Percentiles rank a stretch among this genome's conserved stretches.
Evolutionary conservation across 441 rosid species (phyloP).

Genomic region (Arabidopsis hybrid): DNA sequence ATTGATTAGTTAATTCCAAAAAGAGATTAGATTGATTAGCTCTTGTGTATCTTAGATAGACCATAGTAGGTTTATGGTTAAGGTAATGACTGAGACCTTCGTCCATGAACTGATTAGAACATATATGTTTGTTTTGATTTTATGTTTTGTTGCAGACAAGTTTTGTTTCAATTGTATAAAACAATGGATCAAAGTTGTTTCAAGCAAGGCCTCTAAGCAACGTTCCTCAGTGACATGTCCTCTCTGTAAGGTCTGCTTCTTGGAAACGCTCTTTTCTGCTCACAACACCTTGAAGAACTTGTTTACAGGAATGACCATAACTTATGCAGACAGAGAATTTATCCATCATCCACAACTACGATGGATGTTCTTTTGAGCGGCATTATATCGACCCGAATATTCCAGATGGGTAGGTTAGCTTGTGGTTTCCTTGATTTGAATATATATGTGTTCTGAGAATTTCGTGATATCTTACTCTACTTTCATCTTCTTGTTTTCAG

Average conservation of each 20-base stretch:
- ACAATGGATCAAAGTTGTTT: constrained; percentile 80
- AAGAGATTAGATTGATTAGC: too few relatives aligned
- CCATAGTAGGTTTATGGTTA: not conserved
- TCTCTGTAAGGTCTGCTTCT: constrained; percentile 79
- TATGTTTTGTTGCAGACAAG: constrained; percentile 66
- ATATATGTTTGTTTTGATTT: not conserved
- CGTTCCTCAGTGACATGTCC: constrained; percentile 78
- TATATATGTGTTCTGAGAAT: not conserved
- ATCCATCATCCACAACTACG: constrained; percentile 73
- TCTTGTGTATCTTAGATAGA: too few relatives aligned
- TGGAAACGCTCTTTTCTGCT: not conserved
- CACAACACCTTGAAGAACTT: constrained; percentile 4
- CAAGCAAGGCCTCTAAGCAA: constrained; percentile 54
- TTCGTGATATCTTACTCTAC: not conserved
- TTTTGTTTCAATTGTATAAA: constrained; percentile 84
- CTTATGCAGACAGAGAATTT: constrained; percentile 67
- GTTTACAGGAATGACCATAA: not conserved
- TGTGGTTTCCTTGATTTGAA: not conserved
- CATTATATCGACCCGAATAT: constrained; percentile 55
- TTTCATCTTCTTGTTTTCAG: constrained; percentile 49
- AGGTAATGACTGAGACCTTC: not conserved
- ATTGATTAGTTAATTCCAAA: too few relatives aligned
- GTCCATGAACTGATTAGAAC: not conserved
- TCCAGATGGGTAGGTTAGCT: constrained; percentile 55
- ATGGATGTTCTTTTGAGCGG: constrained; percentile 70